These are phyloP conservation scores for Hypomyces perniciosus DNA, from an alignment of 2,329 filamentous ascomycete genomes.

Conservation along the genomic window DNA sequence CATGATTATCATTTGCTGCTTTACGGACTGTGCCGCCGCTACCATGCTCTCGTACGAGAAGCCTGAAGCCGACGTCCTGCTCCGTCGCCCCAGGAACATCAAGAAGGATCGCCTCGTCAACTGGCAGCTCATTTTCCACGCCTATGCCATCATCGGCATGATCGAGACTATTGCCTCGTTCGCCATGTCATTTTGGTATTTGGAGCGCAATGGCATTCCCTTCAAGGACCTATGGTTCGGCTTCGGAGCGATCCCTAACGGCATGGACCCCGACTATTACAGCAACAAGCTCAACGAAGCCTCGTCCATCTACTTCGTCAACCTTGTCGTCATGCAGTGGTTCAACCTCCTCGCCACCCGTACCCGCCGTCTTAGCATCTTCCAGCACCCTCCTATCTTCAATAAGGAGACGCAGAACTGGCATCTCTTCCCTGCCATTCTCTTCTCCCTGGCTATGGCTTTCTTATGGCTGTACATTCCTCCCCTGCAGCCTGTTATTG, in stretches of 20 bases:
- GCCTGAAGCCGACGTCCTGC: conserved; percentile 68
- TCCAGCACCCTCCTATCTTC: conserved; percentile 65
- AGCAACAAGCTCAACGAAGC: conserved; percentile 54
- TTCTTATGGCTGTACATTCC: conserved; percentile 67
- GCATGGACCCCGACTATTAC: conserved; percentile 49
- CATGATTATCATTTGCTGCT: conserved; percentile 66
- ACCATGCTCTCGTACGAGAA: conserved; percentile 70
- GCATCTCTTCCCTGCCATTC: conserved; percentile 63
- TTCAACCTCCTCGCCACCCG: conserved; percentile 68
- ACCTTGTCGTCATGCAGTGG: conserved; percentile 75
- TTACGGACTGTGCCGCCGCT: conserved; percentile 70
- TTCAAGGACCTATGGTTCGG: conserved; percentile 63
- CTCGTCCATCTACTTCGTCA: conserved; percentile 73
- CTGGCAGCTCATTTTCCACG: conserved; percentile 64
- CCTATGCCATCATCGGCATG: conserved; percentile 66
- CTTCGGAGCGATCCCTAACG: conserved; percentile 50
- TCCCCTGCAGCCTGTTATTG: conserved; percentile 53
- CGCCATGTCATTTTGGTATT: conserved; percentile 62
- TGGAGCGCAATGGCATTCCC: conserved; percentile 55
- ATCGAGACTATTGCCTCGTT: conserved; percentile 55
- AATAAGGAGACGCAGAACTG: conserved; percentile 60
- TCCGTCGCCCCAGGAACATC: conserved; percentile 60
- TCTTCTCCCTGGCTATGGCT: conserved; percentile 62
- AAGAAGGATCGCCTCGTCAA: conserved; percentile 68
- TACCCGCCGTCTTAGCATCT: conserved; percentile 59